phyloP scores from a whole-genome alignment of 2,329 filamentous ascomycete species.

The Paecilomyces fulvus region DNA sequence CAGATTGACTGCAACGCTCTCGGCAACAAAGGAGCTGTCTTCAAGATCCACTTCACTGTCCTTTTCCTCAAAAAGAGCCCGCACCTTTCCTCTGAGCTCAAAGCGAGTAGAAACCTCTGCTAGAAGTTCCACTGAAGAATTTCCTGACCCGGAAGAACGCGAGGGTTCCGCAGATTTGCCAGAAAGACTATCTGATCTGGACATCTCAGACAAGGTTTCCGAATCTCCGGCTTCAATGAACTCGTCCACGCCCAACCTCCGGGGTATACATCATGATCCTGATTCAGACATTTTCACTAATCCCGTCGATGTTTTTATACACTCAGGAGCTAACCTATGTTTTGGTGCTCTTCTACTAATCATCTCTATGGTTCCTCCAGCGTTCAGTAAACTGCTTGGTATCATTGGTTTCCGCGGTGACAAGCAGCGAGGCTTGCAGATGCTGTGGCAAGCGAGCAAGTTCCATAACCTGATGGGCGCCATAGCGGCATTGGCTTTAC shows the following conservation, averaged over 20 bases:
- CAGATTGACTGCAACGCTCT: neutral
- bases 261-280: slow-evolving; percentile 38
- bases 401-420: slow-evolving; percentile 90
- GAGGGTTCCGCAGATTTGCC: slow-evolving; percentile 8
- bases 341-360: slow-evolving; percentile 79
- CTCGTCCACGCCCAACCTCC: slow-evolving; percentile 13
- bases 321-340: slow-evolving; percentile 81
- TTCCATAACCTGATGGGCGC: slow-evolving; percentile 90
- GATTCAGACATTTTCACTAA: slow-evolving; percentile 61
- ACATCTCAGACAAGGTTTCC: slow-evolving; percentile 9
- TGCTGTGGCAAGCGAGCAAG: slow-evolving; percentile 84
- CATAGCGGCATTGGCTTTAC: slow-evolving; percentile 69
- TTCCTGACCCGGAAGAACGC: neutral
- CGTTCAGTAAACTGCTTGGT: slow-evolving; percentile 76
- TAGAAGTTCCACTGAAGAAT: neutral
- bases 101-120: neutral
- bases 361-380: slow-evolving; percentile 86
- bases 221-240: slow-evolving; percentile 13
- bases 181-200: slow-evolving; percentile 15
- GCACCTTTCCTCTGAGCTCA: neutral
- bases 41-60: slow-evolving; percentile 6
- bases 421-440: slow-evolving; percentile 66
- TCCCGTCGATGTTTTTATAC: slow-evolving; percentile 77
- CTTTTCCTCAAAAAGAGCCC: neutral
- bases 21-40: neutral